phyloP scores from a whole-genome alignment of 495 filamentous ascomycete genomes.

The Sordaria brevicollis region DNA sequence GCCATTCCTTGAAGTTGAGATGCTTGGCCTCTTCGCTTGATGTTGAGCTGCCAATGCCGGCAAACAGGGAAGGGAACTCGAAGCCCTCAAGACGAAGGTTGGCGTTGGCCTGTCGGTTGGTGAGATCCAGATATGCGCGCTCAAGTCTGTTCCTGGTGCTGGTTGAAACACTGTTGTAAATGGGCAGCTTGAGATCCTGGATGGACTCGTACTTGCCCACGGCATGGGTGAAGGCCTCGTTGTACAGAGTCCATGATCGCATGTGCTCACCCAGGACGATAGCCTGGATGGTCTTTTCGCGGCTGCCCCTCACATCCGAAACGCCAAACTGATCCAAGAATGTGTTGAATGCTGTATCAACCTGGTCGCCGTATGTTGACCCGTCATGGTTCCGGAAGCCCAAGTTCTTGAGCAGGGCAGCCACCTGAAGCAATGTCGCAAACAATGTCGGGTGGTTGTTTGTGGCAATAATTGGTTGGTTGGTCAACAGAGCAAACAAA shows the following conservation, averaged over 20 bases:
- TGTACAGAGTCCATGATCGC: constrained; percentile 70
- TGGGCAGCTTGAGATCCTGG: constrained; percentile 52
- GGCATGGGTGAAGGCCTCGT: constrained; percentile 87
- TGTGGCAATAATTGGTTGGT: constrained; percentile 72
- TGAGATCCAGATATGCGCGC: constrained; percentile 68
- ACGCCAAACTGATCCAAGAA: constrained; percentile 67
- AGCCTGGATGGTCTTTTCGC: constrained; percentile 85
- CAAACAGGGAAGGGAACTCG: constrained; percentile 83
- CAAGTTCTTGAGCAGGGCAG: constrained; percentile 57
- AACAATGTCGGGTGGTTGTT: constrained; percentile 57
- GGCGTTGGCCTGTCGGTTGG: constrained; percentile 53
- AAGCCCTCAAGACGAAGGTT: constrained; percentile 64
- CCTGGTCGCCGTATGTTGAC: constrained; percentile 69
- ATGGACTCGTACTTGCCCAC: constrained; percentile 79
- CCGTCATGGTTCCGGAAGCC: constrained; percentile 75
- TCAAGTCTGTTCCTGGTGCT: constrained; percentile 71
- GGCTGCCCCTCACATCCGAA: constrained; percentile 69
- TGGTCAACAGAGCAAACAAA: constrained; percentile 78
- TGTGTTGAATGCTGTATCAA: constrained; percentile 60
- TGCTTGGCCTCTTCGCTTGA: constrained; percentile 60
- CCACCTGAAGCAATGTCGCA: constrained; percentile 60
- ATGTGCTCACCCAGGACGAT: constrained; percentile 80
- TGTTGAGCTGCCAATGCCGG: constrained; percentile 75
- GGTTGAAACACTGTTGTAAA: constrained; percentile 56
- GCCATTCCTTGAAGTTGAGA: constrained; percentile 80